A percentile compares a stretch with the other conserved stretches of the same genome.
These are phyloP conservation scores for Trichoderma simmonsii DNA, from an alignment of 2,329 filamentous ascomycete species.

Conservation along the genomic window DNA sequence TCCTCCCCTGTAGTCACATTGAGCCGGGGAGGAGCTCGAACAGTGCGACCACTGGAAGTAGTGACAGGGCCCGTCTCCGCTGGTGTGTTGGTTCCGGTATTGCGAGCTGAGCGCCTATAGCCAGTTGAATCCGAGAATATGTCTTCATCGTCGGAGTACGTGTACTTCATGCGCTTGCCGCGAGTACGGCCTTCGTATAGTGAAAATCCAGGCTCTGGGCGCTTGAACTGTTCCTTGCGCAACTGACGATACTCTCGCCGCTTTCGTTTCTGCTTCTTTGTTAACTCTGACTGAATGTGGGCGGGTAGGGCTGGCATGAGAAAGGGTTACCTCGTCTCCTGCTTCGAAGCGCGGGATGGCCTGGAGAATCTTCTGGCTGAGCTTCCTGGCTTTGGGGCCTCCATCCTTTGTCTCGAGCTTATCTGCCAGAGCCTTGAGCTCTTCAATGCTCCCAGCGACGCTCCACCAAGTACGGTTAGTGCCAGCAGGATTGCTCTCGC, in stretches of 20 bases:
- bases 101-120: constrained; percentile 66
- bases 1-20: constrained; percentile 60
- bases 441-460: constrained; percentile 85
- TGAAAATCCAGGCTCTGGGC: constrained; percentile 85
- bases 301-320: too few species aligned
- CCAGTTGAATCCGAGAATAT: constrained; percentile 62
- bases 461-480: constrained; percentile 85
- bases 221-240: constrained; percentile 81
- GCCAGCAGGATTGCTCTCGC: constrained; percentile 81
- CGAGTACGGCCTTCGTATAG: constrained; percentile 94
- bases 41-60: constrained; percentile 85
- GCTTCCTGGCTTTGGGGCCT: constrained; percentile 72
- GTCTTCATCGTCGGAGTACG: constrained; percentile 85
- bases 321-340: constrained; percentile 82
- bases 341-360: constrained; percentile 89
- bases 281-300: background rate
- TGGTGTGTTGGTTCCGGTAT: constrained; percentile 71
- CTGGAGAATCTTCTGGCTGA: constrained; percentile 72
- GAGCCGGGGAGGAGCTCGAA: constrained; percentile 64
- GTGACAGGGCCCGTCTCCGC: constrained; percentile 62
- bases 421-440: constrained; percentile 70
- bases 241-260: constrained; percentile 86
- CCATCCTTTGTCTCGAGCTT: constrained; percentile 76
- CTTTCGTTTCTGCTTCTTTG: constrained; percentile 70
- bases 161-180: constrained; percentile 95